Conservation (phyloP, 805 yeast species). For the Diddensiella santjacobensis region DNA sequence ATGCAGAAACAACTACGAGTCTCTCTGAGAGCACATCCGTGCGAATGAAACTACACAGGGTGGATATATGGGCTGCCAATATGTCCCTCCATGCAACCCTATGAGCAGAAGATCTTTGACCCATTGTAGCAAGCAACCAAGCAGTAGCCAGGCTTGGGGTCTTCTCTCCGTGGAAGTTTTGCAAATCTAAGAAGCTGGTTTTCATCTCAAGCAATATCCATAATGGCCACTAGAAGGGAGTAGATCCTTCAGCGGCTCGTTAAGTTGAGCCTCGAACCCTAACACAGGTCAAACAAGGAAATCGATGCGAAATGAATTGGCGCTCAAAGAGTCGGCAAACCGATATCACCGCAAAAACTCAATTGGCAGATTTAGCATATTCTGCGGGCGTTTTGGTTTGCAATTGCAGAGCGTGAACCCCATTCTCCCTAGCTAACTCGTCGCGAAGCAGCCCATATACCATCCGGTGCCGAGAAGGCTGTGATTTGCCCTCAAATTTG, state of each 20-base stretch:
- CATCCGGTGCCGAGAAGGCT: conserved; percentile 75
- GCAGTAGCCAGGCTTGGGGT: conserved; percentile 9
- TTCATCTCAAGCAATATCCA: too few relatives aligned
- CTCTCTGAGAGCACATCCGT: conserved; percentile 32
- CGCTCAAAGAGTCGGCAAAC: too few relatives aligned
- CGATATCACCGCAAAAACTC: too few relatives aligned
- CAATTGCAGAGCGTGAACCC: conserved; percentile 86
- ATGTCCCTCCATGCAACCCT: conserved; percentile 26
- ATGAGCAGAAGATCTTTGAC: neutral
- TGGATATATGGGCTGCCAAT: conserved; percentile 40
- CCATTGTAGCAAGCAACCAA: conserved; percentile 19
- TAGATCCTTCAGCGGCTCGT: too few relatives aligned
- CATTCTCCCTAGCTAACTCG: conserved; percentile 58
- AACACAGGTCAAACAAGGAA: too few relatives aligned
- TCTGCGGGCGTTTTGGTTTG: conserved; percentile 73
- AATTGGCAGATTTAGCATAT: conserved; percentile 23
- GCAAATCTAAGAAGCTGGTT: too few relatives aligned
- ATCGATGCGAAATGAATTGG: too few relatives aligned
- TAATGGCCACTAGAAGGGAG: too few relatives aligned
- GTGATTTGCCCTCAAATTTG: conserved; percentile 56
- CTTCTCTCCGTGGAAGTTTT: too few relatives aligned
- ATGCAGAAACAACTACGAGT: conserved; percentile 35
- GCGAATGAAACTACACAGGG: conserved; percentile 36
- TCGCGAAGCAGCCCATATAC: conserved; percentile 66
- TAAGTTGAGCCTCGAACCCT: too few relatives aligned